Evolutionary conservation across 225 moss, liverwort and hornwort species (phyloP), one percentile per base, ranked within the genome.

Genomic region (Thuidium tamariscinum): DNA sequence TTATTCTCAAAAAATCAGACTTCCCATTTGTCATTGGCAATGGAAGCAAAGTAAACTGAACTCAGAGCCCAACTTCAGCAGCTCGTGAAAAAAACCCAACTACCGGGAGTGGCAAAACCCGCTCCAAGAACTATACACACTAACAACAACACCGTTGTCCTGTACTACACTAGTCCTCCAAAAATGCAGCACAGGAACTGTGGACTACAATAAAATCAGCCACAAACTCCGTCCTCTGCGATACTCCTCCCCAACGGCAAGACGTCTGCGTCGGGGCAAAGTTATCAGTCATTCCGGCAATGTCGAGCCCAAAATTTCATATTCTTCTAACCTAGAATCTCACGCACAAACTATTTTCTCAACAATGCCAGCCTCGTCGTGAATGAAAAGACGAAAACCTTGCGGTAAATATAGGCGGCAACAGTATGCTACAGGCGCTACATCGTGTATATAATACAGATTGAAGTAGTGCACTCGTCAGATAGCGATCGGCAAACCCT

Each of bases 91-190:
- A 87, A 89, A 77, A 77, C 60, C 82, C 84, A 87, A 79, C 77
- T 82, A 85, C 77, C 87, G 89, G 84, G 91, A 87, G 91, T 84
- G 89, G 89, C 62, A 82, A 85, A 85, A 91, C 87, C 91, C 85
- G 62, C 89, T 91, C 91, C 87, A 72, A 84, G 25, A 42, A 66
- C 80, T 91, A 85, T 91, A 37, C 46, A 91, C 91, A 89, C 56
- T 73, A 65, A 60, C 63, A 84, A 83, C 85, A 61, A 32, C 74
- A 65, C 42, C 60, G 46, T 69, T 82, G 60, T 85, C 75, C 54
- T 78, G 87, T 37, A 84, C 87, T 84, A 87, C 82, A 81, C 82
- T 84, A 86, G 65, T 82, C 73, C 87, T 89, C 89, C 72, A 89
- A 89, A 91, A 86, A 78, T 84, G 91, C 73, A 89, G 89, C 49